phyloP scores from a whole-genome alignment of 768 basidiomycete genomes.

The Phaeotremella fagi region DNA sequence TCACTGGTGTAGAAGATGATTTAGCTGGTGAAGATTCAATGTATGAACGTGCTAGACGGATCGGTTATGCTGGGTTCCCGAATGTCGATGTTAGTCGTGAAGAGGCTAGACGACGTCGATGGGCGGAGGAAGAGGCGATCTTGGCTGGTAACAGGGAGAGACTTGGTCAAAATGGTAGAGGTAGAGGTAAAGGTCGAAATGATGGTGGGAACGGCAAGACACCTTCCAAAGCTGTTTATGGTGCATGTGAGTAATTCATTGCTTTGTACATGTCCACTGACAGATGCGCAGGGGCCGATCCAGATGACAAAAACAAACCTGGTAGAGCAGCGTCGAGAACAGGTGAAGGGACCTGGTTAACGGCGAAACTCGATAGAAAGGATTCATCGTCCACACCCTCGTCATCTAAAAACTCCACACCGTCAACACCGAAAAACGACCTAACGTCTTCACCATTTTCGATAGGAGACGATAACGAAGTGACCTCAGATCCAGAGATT shows the following conservation, averaged over 20 bases:
- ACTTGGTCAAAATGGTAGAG: conserved; percentile 48
- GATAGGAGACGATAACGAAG: conserved; percentile 27
- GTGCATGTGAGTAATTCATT: conserved; percentile 36
- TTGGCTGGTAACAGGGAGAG: conserved; percentile 60
- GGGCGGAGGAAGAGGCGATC: conserved; percentile 82
- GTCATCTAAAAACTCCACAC: background rate
- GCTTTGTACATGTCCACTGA: background rate
- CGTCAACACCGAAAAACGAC: conserved; percentile 14
- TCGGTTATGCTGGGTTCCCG: conserved; percentile 86
- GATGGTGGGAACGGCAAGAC: conserved; percentile 20
- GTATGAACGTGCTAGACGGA: conserved; percentile 68
- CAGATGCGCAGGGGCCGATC: conserved; percentile 36
- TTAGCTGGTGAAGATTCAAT: conserved; percentile 61
- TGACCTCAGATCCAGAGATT: conserved; percentile 27
- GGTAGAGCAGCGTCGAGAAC: background rate
- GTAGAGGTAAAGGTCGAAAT: conserved; percentile 16
- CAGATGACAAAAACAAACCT: background rate
- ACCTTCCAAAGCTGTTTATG: conserved; percentile 30
- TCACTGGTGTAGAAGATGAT: conserved; percentile 62
- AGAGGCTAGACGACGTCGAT: conserved; percentile 59
- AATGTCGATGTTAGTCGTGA: conserved; percentile 82
- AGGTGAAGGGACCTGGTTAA: conserved; percentile 1
- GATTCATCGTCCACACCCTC: conserved; percentile 6
- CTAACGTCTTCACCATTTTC: conserved; percentile 34
- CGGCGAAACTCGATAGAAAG: background rate